These are phyloP conservation scores for Mucor velutinosus DNA, from an alignment of 371 early-diverging fungal genomes.

Conservation along the genomic window DNA sequence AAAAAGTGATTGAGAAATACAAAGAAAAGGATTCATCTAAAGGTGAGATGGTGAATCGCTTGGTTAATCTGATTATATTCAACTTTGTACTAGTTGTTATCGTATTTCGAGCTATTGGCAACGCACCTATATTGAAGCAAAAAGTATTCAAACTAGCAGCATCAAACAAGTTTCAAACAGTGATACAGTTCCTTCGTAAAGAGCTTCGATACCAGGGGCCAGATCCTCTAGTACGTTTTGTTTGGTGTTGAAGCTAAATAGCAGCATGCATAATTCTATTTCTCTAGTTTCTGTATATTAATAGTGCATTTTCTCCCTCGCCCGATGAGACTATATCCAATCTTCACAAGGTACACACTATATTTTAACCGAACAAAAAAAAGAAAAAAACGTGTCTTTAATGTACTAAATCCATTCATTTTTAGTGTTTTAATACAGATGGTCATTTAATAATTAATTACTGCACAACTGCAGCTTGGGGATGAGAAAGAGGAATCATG, in stretches of 20 bases:
- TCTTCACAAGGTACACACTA: constrained; percentile 66
- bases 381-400: background rate
- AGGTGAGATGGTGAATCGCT: background rate
- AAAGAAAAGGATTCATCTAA: constrained; percentile 16
- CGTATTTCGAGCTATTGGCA: constrained; percentile 85
- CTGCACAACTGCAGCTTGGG: constrained; percentile 90
- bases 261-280: background rate
- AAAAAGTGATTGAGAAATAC: constrained; percentile 10
- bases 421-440: constrained; percentile 79
- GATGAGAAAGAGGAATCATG: constrained; percentile 41
- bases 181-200: constrained; percentile 82
- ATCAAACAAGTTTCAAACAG: constrained; percentile 79
- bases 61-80: background rate
- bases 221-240: constrained; percentile 74
- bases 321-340: constrained; percentile 89
- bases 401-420: constrained; percentile 3
- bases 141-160: constrained; percentile 82
- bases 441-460: constrained; percentile 87
- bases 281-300: constrained; percentile 84
- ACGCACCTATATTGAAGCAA: constrained; percentile 91
- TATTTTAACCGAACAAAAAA: background rate
- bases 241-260: background rate
- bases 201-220: constrained; percentile 76
- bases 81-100: constrained; percentile 68
- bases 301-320: constrained; percentile 92